Evolutionary conservation across 768 basidiomycete species (phyloP), one percentile per base, ranked within the genome.

Genomic region (Serendipita sp.): DNA sequence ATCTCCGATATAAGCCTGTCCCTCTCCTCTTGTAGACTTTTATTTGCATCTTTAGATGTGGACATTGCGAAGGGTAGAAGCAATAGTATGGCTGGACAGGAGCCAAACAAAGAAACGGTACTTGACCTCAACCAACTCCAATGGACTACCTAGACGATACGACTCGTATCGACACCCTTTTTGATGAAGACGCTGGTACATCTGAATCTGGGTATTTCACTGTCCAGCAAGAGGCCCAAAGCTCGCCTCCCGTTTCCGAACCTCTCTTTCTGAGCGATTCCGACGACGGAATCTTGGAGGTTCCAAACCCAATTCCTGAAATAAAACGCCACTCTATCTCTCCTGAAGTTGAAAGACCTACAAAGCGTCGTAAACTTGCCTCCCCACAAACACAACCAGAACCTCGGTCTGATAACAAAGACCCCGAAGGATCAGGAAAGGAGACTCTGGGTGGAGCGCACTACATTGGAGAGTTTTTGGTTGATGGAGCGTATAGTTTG

Each of bases 1-100:
- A 81, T 75, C 66, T 85, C 82, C 1, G 72, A 72, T 64, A 83
- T 73, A 1, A 85, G 63, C 15, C 45, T 64, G 4, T 60, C 36
- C 18, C 31, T 31, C 65, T 43, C 63, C 63, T 27, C 18, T 68
- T 52, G n/a, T 33, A 62, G 8, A 52, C n/a, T 52, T 52, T 18
- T 23, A 2, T n/a, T 2, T 18, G 48, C 18, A n/a, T 8, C 31
- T 52, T 52, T 31, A 10, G 48, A 18, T 52, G 48, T 18, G 34
- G 55, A 60, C 55, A 60, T 60, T 31, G 36, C 34, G 3, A 8
- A 23, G 48, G 31, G 5, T 52, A 10, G 48, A 16, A 52, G 44
- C 18, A 8, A 8, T 1, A n/a, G 8, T 52, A 33, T 6, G 48
- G n/a, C 18, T 31, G 16, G 48, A 52, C 2, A 23, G 18, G 18